phyloP scores from a whole-genome alignment of 306 rosid genomes.

The Amphicarpaea edgeworthii region DNA sequence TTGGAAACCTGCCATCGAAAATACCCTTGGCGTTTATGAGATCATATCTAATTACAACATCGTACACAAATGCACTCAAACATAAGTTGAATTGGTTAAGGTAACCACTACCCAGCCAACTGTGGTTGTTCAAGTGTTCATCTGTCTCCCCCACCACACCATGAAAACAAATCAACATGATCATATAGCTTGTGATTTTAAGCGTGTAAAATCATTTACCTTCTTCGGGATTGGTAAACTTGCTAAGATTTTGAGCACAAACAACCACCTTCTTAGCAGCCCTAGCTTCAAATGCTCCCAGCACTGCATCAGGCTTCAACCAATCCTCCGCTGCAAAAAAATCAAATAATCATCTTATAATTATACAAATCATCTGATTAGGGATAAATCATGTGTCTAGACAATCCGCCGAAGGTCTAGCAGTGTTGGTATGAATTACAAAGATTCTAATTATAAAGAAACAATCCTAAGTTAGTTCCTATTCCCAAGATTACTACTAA shows the following conservation, averaged over 20 bases:
- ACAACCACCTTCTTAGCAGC: slow-evolving; percentile 73
- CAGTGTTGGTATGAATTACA: slow-evolving; percentile 20
- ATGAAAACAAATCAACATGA: slow-evolving; percentile 31
- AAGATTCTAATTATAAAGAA: slow-evolving; percentile 9
- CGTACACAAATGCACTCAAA: background rate
- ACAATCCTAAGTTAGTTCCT: background rate
- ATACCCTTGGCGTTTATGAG: slow-evolving; percentile 21
- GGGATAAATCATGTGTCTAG: slow-evolving; percentile 24
- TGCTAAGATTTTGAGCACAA: slow-evolving; percentile 78
- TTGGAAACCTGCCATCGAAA: slow-evolving; percentile 67
- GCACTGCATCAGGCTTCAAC: slow-evolving; percentile 74
- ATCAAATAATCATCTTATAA: slow-evolving; percentile 20
- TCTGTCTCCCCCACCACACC: background rate
- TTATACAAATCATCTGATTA: background rate
- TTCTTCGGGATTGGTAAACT: slow-evolving; percentile 80
- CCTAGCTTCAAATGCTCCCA: slow-evolving; percentile 91
- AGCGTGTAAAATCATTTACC: slow-evolving; percentile 56
- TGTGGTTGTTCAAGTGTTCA: background rate
- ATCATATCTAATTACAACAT: slow-evolving; percentile 17
- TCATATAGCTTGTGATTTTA: slow-evolving; percentile 35
- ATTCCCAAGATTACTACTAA: background rate
- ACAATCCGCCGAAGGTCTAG: background rate
- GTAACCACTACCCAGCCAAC: slow-evolving; percentile 13
- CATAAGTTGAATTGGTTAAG: background rate
- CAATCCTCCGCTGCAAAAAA: slow-evolving; percentile 85